A percentile compares a stretch with the other conserved stretches of the same genome.
Evolutionary conservation across 2,329 filamentous ascomycete species (phyloP).

Genomic region (Aspergillus cejpii): DNA sequence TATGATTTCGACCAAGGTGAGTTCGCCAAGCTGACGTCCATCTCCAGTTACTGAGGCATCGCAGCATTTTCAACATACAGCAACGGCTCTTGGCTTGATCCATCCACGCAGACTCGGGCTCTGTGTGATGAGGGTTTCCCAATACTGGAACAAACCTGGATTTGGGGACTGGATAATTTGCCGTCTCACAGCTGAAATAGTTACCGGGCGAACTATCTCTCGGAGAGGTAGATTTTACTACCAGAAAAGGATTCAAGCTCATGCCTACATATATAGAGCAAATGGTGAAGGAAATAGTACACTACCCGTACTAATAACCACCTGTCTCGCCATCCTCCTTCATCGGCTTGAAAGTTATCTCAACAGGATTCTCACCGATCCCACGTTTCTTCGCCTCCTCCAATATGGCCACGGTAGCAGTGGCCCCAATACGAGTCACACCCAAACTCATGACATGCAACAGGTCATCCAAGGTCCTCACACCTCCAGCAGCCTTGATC

Average conservation of each 20-base stretch:
- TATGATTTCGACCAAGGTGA: slow-evolving; percentile 20
- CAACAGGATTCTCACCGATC: slow-evolving; percentile 36
- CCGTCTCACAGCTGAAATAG: neutral
- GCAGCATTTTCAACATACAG: slow-evolving; percentile 2
- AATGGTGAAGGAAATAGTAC: too few species aligned
- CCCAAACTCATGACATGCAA: slow-evolving; percentile 50
- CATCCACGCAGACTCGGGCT: neutral
- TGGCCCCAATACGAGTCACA: slow-evolving; percentile 51
- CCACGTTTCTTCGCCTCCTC: slow-evolving; percentile 49
- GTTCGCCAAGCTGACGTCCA: neutral
- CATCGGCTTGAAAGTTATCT: slow-evolving; percentile 22
- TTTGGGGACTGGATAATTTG: slow-evolving; percentile 18
- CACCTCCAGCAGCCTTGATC: slow-evolving; percentile 54
- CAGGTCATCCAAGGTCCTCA: slow-evolving; percentile 52
- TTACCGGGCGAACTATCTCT: too few species aligned
- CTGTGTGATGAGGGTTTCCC: slow-evolving; percentile 7
- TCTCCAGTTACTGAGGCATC: neutral
- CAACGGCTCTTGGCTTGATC: neutral
- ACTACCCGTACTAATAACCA: too few species aligned
- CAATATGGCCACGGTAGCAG: slow-evolving; percentile 50
- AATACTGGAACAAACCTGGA: slow-evolving; percentile 19
- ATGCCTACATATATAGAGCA: too few species aligned
- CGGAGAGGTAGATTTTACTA: too few species aligned
- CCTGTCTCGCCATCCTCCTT: slow-evolving; percentile 7
- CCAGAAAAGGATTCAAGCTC: too few species aligned